phyloP scores from a whole-genome alignment of 768 basidiomycete species.

The Trametes cubensis region DNA sequence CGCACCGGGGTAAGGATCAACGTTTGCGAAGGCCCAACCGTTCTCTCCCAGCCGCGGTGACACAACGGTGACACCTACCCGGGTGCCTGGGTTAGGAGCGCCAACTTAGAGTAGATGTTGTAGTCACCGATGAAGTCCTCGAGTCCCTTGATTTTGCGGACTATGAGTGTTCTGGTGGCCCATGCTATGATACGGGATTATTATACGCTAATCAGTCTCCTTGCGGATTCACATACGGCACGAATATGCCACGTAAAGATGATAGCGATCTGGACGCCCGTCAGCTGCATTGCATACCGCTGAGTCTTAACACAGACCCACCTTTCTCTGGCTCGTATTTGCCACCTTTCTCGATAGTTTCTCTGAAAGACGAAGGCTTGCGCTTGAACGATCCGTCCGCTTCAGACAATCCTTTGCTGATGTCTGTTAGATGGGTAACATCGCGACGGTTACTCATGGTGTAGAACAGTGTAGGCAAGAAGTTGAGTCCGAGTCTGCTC shows the following conservation, averaged over 20 bases:
- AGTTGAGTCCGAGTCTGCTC: too few species aligned
- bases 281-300: not conserved
- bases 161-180: slow-evolving; percentile 90
- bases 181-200: slow-evolving; percentile 56
- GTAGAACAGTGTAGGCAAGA: too few species aligned
- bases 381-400: slow-evolving; percentile 70
- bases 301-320: slow-evolving; percentile 35
- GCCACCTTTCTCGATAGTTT: slow-evolving; percentile 56
- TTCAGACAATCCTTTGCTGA: slow-evolving; percentile 55
- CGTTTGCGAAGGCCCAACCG: slow-evolving; percentile 87
- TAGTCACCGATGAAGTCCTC: slow-evolving; percentile 78
- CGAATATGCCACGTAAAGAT: slow-evolving; percentile 85
- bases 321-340: slow-evolving; percentile 78
- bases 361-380: slow-evolving; percentile 55
- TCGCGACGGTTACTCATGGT: slow-evolving; percentile 30
- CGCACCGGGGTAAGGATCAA: slow-evolving; percentile 68
- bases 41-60: slow-evolving; percentile 83
- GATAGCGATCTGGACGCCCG: slow-evolving; percentile 69
- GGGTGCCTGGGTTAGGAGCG: not conserved
- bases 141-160: slow-evolving; percentile 89
- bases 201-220: not conserved
- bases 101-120: not conserved
- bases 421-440: slow-evolving; percentile 48
- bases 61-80: slow-evolving; percentile 72
- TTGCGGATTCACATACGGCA: slow-evolving; percentile 60